A percentile compares a stretch with the other conserved stretches of the same genome.
Evolutionary conservation across 768 basidiomycete species (phyloP).

Genomic region (Mycena amicta): DNA sequence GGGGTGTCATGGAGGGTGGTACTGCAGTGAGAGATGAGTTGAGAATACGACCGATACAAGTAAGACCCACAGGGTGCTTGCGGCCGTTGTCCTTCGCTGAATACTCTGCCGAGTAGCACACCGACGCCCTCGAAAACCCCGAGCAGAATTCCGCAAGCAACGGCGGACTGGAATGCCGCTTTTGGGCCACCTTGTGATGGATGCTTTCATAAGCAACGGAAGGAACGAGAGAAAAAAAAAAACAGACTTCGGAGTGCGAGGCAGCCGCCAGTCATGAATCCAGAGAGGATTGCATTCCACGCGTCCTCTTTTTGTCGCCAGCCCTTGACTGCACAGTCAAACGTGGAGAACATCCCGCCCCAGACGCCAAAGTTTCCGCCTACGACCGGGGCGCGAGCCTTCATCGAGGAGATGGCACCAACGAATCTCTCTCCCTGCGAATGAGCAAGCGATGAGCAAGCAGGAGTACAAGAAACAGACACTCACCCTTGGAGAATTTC

Average conservation of each 20-base stretch:
- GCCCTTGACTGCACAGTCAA: constrained; percentile 97
- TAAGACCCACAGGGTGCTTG: constrained; percentile 70
- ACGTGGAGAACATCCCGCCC: constrained; percentile 98
- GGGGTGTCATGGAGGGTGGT: constrained; percentile 59
- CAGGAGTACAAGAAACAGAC: neutral
- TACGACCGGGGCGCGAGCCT: constrained; percentile 96
- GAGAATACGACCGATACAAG: neutral
- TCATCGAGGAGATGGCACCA: constrained; percentile 94
- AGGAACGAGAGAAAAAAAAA: neutral
- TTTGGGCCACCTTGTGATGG: constrained; percentile 82
- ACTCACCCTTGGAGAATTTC: constrained; percentile 91
- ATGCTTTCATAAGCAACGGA: constrained; percentile 8
- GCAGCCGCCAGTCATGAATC: constrained; percentile 98
- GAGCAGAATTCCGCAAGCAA: constrained; percentile 94
- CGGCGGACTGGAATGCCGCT: constrained; percentile 88
- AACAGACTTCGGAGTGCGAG: constrained; percentile 89
- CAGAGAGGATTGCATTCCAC: constrained; percentile 98
- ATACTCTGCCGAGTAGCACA: constrained; percentile 85
- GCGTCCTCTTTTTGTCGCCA: constrained; percentile 97
- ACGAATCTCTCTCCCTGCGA: constrained; percentile 88
- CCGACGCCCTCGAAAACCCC: constrained; percentile 96
- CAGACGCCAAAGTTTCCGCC: constrained; percentile 96
- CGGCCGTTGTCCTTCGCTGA: constrained; percentile 73
- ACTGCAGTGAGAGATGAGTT: constrained; percentile 35
- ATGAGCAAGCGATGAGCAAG: constrained; percentile 15